These are phyloP conservation scores for Lactifluus pinguis DNA, from an alignment of 768 basidiomycete genomes.

Conservation along the genomic window DNA sequence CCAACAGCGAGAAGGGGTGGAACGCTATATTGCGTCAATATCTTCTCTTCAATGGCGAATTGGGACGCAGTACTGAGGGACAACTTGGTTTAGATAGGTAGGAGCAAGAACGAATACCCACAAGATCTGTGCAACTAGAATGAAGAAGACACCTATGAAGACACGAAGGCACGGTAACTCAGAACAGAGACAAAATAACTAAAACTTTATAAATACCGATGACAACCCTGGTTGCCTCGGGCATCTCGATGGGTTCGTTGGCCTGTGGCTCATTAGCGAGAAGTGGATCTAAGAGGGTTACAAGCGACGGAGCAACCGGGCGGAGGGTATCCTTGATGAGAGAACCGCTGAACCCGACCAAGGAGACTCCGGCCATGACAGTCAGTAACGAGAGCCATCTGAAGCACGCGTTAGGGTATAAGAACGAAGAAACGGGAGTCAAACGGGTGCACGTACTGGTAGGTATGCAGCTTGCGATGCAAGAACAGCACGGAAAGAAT, in stretches of 20 bases:
- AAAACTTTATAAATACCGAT: conserved; percentile 43
- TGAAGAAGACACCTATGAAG: conserved; percentile 70
- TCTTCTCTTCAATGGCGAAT: conserved; percentile 95
- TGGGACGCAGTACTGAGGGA: conserved; percentile 70
- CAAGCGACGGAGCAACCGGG: conserved; percentile 31
- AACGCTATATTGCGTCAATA: conserved; percentile 80
- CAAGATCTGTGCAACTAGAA: conserved; percentile 94
- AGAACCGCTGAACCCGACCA: conserved; percentile 87
- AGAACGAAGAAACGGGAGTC: background rate
- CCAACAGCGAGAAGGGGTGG: conserved; percentile 90
- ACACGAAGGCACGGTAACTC: conserved; percentile 19
- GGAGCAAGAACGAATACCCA: conserved; percentile 32
- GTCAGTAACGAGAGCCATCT: conserved; percentile 88
- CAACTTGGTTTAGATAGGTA: background rate
- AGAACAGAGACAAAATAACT: conserved; percentile 16
- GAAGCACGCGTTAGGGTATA: conserved; percentile 1
- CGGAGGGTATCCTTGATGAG: conserved; percentile 69
- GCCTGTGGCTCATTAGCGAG: conserved; percentile 28
- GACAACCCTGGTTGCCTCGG: conserved; percentile 61
- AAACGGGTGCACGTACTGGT: conserved; percentile 49
- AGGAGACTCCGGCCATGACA: conserved; percentile 75
- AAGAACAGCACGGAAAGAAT: conserved; percentile 88
- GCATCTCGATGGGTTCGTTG: conserved; percentile 42
- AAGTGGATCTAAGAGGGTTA: conserved; percentile 20
- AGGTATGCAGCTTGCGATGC: conserved; percentile 71